Evolutionary conservation across 805 yeast species (phyloP).

Genomic region (Teunomyces atbi): DNA sequence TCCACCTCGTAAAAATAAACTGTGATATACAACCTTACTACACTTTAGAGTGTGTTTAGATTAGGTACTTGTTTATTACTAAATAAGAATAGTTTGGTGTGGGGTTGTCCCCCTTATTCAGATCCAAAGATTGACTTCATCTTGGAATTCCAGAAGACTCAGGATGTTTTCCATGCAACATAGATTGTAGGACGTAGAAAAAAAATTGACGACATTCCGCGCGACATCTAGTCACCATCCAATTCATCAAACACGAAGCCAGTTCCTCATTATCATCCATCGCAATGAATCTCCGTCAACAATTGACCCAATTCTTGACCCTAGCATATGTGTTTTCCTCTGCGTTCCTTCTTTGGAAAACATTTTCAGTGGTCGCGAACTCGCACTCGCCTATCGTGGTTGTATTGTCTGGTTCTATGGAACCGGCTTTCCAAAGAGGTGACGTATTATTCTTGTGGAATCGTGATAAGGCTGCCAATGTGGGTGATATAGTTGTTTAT

Average conservation of each 20-base stretch:
- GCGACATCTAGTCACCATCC: neutral
- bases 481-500: slow-evolving; percentile 94
- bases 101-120: neutral
- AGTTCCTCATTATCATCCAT: neutral
- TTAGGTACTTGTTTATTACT: too few relatives aligned
- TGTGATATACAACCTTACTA: neutral
- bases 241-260: neutral
- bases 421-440: slow-evolving; percentile 98
- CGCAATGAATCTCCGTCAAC: slow-evolving; percentile 58
- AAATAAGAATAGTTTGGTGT: too few relatives aligned
- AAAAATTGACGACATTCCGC: neutral
- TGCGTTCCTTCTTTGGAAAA: slow-evolving; percentile 91
- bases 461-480: slow-evolving; percentile 60
- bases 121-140: too few relatives aligned
- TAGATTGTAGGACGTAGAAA: neutral
- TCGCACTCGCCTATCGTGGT: slow-evolving; percentile 94
- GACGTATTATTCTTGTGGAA: slow-evolving; percentile 92
- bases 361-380: slow-evolving; percentile 69
- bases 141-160: too few relatives aligned
- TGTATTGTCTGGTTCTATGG: slow-evolving; percentile 97
- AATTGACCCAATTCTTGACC: slow-evolving; percentile 63
- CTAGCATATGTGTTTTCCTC: slow-evolving; percentile 80
- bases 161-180: neutral
- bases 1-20: neutral
- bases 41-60: neutral